A percentile compares a stretch with the other conserved stretches of the same genome.
phyloP scores from a whole-genome alignment of 228 moss, liverwort and hornwort genomes.

The Sphagnum magellanicum region DNA sequence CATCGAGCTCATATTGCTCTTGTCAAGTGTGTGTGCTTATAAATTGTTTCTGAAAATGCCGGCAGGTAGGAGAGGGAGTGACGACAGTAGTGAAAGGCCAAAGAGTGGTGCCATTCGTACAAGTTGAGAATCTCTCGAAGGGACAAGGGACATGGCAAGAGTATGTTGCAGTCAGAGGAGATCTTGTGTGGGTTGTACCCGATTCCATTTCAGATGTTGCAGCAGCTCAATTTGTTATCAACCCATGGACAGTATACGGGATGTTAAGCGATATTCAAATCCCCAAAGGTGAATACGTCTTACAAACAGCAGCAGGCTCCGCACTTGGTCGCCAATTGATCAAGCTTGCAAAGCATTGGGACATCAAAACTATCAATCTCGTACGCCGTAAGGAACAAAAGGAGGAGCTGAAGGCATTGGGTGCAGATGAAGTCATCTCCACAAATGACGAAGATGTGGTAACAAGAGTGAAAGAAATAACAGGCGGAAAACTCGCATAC shows the following conservation, averaged over 20 bases:
- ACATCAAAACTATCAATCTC: conserved; percentile 51
- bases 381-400: conserved; percentile 44
- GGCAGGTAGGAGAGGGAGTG: conserved; percentile 78
- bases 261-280: conserved; percentile 71
- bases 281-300: conserved; percentile 64
- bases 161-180: conserved; percentile 50
- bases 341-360: conserved; percentile 47
- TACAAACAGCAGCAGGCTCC: conserved; percentile 74
- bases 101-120: conserved; percentile 71
- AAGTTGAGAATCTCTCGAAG: conserved; percentile 19
- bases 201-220: conserved; percentile 58
- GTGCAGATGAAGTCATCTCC: conserved; percentile 49
- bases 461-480: conserved; percentile 33
- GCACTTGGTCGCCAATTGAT: conserved; percentile 63
- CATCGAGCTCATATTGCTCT: background rate
- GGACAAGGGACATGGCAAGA: conserved; percentile 95
- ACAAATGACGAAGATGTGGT: conserved; percentile 45
- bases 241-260: conserved; percentile 71
- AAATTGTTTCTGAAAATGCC: no score
- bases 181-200: conserved; percentile 52
- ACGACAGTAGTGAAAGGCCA: conserved; percentile 54
- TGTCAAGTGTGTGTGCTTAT: no score
- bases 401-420: conserved; percentile 36
- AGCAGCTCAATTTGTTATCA: conserved; percentile 76
- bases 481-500: conserved; percentile 35